phyloP scores from a whole-genome alignment of 257 asterid genomes.

The Solanum pinnatisectum region DNA sequence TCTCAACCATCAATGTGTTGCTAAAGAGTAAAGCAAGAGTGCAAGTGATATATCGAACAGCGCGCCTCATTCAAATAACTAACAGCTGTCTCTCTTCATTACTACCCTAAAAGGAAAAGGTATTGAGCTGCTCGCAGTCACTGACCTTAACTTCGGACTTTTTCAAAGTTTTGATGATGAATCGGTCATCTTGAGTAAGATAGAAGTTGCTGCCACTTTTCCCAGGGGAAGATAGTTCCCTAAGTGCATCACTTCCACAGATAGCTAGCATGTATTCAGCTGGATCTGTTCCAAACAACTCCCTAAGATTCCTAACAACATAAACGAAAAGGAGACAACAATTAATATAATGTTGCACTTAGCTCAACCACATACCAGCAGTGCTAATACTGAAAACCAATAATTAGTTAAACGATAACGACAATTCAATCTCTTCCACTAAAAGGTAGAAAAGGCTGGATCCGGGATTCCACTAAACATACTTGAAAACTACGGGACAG shows the following conservation, averaged over 20 bases:
- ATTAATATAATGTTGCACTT: not conserved
- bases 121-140: not conserved
- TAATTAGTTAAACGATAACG: not conserved
- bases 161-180: constrained; percentile 22
- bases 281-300: constrained; percentile 17
- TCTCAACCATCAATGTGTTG: not conserved
- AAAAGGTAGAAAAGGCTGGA: not conserved
- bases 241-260: constrained; percentile 21
- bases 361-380: not conserved
- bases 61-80: not conserved
- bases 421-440: not conserved
- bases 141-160: constrained; percentile 26
- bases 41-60: not conserved
- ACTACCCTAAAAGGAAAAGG: not conserved
- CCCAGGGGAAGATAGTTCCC: constrained; percentile 23
- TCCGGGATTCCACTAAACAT: not conserved
- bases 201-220: constrained; percentile 28
- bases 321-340: not conserved
- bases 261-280: constrained; percentile 24
- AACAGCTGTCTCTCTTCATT: not conserved
- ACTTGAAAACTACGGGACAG: constrained; percentile 22
- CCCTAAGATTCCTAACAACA: constrained; percentile 13
- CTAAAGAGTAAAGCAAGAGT: not conserved
- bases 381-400: not conserved
- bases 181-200: constrained; percentile 18